phyloP scores from a whole-genome alignment of 208 protist genomes.

The Trypanosoma melophagium region DNA sequence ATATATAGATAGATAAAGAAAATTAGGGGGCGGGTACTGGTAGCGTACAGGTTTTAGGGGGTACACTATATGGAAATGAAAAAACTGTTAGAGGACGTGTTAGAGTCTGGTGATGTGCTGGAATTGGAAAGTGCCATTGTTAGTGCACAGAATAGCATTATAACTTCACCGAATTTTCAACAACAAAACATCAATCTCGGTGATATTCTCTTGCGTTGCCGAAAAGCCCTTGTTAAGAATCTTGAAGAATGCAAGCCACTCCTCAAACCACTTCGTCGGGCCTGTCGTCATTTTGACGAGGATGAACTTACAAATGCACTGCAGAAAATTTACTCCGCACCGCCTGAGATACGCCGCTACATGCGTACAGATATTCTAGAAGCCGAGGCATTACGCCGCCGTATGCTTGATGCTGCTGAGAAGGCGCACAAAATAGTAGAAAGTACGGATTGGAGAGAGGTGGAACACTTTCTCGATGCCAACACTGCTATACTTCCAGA shows the following conservation, averaged over 20 bases:
- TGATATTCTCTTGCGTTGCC: slow-evolving; percentile 27
- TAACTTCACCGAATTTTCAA: neutral
- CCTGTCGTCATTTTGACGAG: slow-evolving; percentile 52
- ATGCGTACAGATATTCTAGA: slow-evolving; percentile 72
- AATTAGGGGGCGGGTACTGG: no score
- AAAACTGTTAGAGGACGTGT: slow-evolving; percentile 26
- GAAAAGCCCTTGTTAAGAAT: slow-evolving; percentile 39
- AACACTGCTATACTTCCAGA: slow-evolving; percentile 55
- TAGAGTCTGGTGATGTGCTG: slow-evolving; percentile 65
- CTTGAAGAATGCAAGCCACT: slow-evolving; percentile 55
- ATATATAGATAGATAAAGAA: no score
- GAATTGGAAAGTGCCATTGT: slow-evolving; percentile 66
- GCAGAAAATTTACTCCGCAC: slow-evolving; percentile 34
- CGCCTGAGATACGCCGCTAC: slow-evolving; percentile 47
- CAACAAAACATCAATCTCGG: slow-evolving; percentile 23
- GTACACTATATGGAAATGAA: slow-evolving; percentile 1
- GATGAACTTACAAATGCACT: slow-evolving; percentile 55
- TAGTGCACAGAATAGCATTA: slow-evolving; percentile 29
- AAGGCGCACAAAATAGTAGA: slow-evolving; percentile 40
- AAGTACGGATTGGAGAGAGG: slow-evolving; percentile 31
- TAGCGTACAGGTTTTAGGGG: no score
- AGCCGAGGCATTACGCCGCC: slow-evolving; percentile 53
- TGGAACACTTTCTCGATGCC: slow-evolving; percentile 62
- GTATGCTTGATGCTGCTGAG: slow-evolving; percentile 41
- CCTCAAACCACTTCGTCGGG: slow-evolving; percentile 60